Base-by-base conservation (phyloP, 2,329 filamentous ascomycete species). In the Mariannaea sp. region DNA sequence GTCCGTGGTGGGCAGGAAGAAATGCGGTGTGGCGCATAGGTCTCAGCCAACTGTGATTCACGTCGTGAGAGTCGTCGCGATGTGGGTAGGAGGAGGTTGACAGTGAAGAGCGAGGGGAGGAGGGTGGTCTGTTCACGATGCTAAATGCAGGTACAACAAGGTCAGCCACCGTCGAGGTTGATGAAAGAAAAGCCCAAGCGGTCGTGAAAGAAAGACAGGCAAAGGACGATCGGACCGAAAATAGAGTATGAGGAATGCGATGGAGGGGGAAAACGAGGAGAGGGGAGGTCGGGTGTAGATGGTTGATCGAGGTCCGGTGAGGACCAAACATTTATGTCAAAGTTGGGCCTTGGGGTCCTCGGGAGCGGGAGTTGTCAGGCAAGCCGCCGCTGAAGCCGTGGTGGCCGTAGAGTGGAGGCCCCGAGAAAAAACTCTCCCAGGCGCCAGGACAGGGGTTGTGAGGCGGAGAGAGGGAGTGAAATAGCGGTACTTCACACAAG, bases 271-370 rank as follows among this genome's bases (percentile, higher is more conserved):
- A 58, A 38, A 60, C 36, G 45, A 52, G 58, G 55, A 58, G 55
- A 59, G 61, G 60, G 56, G 63, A 64, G 59, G 56, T 12, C 12
- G 60, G 57, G 61, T 62, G 60, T 62, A 49, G 62, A 61, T 62
- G 57, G 26, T 60, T 51, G 59, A 65, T 66, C 55, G 58, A 66
- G 56, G 54, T 56, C 62, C 61, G 64, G 64, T 65, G 64, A 57
- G 62, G 62, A 59, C 60, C 64, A 66, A 65, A 64, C 59, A 62
- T 66, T 66, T 66, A 65, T 66, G 64, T 66, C 64, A 65, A 56
- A 59, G 62, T 49, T 58, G 60, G 64, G 17, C 13, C 4, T 39
- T 39, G 20, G 19, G 36, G 32, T 35, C 12, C 36, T 39, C 13
- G 17, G 19, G 55, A 55, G 62, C 62, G 64, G 64, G 64, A 66